phyloP scores from a whole-genome alignment of 2,329 filamentous ascomycete genomes.

The Delphinella strobiligena region DNA sequence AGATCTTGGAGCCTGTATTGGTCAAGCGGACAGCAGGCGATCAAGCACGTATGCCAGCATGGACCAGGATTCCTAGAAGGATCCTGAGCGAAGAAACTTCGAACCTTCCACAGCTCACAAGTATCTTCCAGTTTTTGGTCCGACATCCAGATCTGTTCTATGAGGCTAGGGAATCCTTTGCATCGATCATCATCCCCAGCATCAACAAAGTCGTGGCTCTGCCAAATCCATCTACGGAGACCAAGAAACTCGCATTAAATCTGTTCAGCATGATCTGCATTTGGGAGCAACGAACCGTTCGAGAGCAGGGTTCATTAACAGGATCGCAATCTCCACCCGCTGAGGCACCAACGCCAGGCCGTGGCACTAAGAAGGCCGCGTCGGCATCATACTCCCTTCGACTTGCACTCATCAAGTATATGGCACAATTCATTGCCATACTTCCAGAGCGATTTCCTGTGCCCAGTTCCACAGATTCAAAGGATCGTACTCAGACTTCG shows the following conservation, averaged over 20 bases:
- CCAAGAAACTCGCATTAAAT: constrained; percentile 79
- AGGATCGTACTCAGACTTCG: constrained; percentile 37
- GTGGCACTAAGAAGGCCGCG: constrained; percentile 18
- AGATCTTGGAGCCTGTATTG: constrained; percentile 87
- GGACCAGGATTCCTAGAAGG: constrained; percentile 80
- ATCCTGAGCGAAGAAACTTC: constrained; percentile 90
- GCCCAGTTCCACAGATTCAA: constrained; percentile 52
- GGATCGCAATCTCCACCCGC: constrained; percentile 15
- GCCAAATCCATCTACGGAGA: constrained; percentile 77
- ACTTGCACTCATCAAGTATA: constrained; percentile 79
- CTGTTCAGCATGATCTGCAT: constrained; percentile 83
- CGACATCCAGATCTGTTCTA: constrained; percentile 89
- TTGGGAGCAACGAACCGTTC: constrained; percentile 80
- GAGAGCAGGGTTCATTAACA: constrained; percentile 36
- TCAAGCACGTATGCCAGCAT: constrained; percentile 61
- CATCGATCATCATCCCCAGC: constrained; percentile 76
- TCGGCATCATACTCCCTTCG: constrained; percentile 43
- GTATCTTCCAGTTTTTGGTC: constrained; percentile 94
- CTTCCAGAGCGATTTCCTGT: constrained; percentile 71
- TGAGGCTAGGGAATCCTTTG: constrained; percentile 84
- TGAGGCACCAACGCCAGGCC: constrained; percentile 8
- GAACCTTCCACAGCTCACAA: constrained; percentile 90
- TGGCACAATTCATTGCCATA: constrained; percentile 88
- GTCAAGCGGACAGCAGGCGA: constrained; percentile 66
- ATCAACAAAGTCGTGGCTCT: constrained; percentile 77